Evolutionary conservation across 345 rosid genomes (phyloP).

Genomic region (Acer campestre): DNA sequence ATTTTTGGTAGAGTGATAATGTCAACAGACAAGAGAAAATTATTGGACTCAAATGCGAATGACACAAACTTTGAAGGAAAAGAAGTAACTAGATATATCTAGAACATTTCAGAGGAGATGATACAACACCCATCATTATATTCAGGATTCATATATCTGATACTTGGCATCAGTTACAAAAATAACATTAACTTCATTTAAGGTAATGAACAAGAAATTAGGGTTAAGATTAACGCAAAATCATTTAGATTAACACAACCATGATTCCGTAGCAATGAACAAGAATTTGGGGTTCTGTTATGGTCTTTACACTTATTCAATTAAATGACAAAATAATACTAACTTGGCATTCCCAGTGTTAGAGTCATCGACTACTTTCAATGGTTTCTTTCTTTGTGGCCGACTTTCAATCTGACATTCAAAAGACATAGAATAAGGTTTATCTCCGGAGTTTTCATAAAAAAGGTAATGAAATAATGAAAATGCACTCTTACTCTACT

Average conservation of each 20-base stretch:
- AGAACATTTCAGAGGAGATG: too few species aligned
- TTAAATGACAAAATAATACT: conserved; percentile 16
- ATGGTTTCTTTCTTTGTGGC: conserved; percentile 52
- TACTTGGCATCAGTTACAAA: too few species aligned
- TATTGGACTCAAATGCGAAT: too few species aligned
- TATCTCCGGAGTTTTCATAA: background rate
- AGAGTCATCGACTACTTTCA: conserved; percentile 55
- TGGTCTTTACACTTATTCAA: background rate
- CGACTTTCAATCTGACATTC: conserved; percentile 50
- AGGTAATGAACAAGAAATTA: too few species aligned
- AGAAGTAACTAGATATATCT: too few species aligned
- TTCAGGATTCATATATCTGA: too few species aligned
- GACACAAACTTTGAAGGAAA: too few species aligned
- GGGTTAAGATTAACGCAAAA: background rate
- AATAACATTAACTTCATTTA: too few species aligned
- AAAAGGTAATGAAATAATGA: background rate
- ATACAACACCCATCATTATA: too few species aligned
- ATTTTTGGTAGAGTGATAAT: too few species aligned
- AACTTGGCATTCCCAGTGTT: conserved; percentile 56
- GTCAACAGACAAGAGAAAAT: too few species aligned
- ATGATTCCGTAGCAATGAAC: background rate
- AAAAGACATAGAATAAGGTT: background rate
- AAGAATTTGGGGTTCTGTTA: background rate
- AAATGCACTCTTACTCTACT: background rate
- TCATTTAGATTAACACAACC: background rate